Conservation (phyloP, 805 yeast genomes). For the Metschnikowia similis region DNA sequence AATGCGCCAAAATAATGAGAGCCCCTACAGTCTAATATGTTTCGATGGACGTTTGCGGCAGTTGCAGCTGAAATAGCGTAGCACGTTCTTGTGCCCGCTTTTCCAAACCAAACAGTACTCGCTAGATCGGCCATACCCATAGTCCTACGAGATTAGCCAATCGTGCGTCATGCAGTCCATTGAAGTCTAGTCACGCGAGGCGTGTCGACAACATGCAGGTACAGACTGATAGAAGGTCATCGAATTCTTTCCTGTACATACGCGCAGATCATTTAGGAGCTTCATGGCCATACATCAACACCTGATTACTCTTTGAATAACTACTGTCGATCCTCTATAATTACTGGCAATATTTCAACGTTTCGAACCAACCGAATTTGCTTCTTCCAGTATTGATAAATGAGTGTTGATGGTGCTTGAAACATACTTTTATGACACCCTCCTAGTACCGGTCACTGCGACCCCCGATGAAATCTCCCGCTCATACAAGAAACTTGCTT, state of each 20-base stretch:
- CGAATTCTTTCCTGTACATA: conserved; percentile 13
- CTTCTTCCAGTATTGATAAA: not conserved
- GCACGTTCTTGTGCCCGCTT: too few relatives aligned
- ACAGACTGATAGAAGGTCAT: conserved; percentile 10
- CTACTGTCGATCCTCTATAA: not conserved
- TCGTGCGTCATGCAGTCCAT: not conserved
- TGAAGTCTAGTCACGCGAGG: not conserved
- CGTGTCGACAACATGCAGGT: conserved; percentile 7
- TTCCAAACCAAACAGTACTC: too few relatives aligned
- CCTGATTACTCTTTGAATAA: not conserved
- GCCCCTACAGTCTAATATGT: too few relatives aligned
- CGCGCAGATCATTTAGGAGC: conserved; percentile 1
- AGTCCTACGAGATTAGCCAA: too few relatives aligned
- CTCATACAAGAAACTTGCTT: conserved; percentile 36
- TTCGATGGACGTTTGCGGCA: too few relatives aligned
- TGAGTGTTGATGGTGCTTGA: conserved; percentile 17
- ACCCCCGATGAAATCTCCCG: conserved; percentile 40
- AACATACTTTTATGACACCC: conserved; percentile 32
- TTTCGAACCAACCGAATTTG: not conserved
- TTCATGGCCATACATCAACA: not conserved
- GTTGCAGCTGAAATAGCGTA: too few relatives aligned
- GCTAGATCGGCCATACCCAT: too few relatives aligned
- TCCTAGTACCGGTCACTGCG: conserved; percentile 29
- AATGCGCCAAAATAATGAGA: not conserved
- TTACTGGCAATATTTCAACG: not conserved